A percentile compares a stretch with the other conserved stretches of the same genome.
Conservation (phyloP, 2,329 filamentous ascomycete genomes). For the Didymella lethalis region DNA sequence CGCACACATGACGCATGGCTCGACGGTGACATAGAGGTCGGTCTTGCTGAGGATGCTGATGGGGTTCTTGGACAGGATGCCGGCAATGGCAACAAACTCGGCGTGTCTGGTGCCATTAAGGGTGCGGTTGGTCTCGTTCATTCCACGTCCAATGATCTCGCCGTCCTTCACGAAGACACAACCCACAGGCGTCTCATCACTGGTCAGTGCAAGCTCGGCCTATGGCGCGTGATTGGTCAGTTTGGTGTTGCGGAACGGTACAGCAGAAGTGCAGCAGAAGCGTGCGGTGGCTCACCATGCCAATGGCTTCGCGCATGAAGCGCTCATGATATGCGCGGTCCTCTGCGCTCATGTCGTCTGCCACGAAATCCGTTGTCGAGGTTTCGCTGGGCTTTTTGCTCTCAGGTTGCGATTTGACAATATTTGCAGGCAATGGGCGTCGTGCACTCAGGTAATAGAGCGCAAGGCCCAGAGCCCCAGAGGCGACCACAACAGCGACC, state of each 20-base stretch:
- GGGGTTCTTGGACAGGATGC: conserved; percentile 70
- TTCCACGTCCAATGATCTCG: conserved; percentile 83
- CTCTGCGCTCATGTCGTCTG: conserved; percentile 44
- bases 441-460: conserved; percentile 29
- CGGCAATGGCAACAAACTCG: conserved; percentile 85
- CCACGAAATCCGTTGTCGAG: conserved; percentile 34
- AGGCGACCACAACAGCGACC: conserved; percentile 29
- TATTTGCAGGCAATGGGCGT: conserved; percentile 20
- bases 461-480: conserved; percentile 33
- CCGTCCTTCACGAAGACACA: conserved; percentile 88
- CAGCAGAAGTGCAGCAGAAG: conserved; percentile 11
- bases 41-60: conserved; percentile 74
- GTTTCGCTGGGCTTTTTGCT: conserved; percentile 37
- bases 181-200: conserved; percentile 94
- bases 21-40: conserved; percentile 93
- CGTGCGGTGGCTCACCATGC: conserved; percentile 69
- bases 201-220: conserved; percentile 81
- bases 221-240: conserved; percentile 52
- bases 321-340: conserved; percentile 60
- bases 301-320: conserved; percentile 86
- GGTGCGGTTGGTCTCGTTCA: conserved; percentile 84
- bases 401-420: conserved; percentile 20
- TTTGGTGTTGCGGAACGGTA: conserved; percentile 14
- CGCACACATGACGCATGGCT: conserved; percentile 99
- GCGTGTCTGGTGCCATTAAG: conserved; percentile 83